Evolutionary conservation across 208 protist genomes (phyloP).

Genomic region (Crithidia expoeki): DNA sequence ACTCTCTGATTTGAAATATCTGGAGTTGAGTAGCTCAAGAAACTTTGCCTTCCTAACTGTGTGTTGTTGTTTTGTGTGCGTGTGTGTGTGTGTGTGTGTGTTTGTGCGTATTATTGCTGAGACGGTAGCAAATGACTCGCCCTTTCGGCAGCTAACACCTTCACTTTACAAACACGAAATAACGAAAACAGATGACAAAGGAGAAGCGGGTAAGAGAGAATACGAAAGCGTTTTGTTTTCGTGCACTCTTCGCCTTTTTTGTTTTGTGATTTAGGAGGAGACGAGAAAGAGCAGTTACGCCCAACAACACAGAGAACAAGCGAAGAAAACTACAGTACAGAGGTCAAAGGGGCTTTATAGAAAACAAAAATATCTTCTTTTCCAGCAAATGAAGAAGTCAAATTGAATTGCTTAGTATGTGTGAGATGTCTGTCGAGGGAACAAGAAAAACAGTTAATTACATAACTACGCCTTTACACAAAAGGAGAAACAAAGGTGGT

Average conservation of each 20-base stretch:
- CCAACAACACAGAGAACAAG: background rate
- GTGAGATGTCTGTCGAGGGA: background rate
- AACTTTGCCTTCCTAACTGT: background rate
- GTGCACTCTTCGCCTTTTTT: background rate
- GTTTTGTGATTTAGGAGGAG: background rate
- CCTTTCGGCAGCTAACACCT: no score
- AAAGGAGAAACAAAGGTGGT: background rate
- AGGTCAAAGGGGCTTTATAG: background rate
- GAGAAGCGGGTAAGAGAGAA: background rate
- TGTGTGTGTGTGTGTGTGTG: no score
- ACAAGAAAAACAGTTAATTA: background rate
- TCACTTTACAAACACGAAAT: no score
- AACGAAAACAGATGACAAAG: background rate
- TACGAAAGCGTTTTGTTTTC: background rate
- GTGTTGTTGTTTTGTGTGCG: background rate
- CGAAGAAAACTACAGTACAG: background rate
- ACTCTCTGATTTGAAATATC: background rate
- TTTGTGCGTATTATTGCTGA: no score
- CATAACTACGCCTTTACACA: background rate
- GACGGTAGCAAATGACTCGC: no score
- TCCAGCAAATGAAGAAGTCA: background rate
- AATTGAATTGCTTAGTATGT: background rate
- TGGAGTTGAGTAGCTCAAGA: no score
- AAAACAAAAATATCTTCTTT: background rate
- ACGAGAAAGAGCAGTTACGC: background rate